Percentiles rank a stretch among this genome's conserved stretches.
phyloP scores from a whole-genome alignment of 2,329 filamentous ascomycete genomes.

The Trichoderma koningiopsis region DNA sequence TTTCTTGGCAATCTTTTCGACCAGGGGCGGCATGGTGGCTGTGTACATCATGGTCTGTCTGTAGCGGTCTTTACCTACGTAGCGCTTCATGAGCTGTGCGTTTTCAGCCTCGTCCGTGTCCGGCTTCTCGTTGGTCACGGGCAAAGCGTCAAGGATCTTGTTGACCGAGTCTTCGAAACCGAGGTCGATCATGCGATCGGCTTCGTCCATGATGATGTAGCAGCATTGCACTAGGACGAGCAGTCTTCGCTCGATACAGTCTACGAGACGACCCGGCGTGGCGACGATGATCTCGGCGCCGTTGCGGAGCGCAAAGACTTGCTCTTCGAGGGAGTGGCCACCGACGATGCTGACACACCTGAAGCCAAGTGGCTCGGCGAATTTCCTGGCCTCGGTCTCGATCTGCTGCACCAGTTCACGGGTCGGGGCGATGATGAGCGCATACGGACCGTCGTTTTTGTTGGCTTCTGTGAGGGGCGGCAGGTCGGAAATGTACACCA shows the following conservation, averaged over 20 bases:
- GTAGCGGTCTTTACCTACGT: slow-evolving; percentile 77
- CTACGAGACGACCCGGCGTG: slow-evolving; percentile 94
- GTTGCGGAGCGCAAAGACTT: slow-evolving; percentile 84
- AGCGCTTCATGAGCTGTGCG: slow-evolving; percentile 77
- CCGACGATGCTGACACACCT: slow-evolving; percentile 97
- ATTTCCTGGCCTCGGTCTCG: slow-evolving; percentile 89
- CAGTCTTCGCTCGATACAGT: slow-evolving; percentile 92
- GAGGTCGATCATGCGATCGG: slow-evolving; percentile 97
- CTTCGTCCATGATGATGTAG: slow-evolving; percentile 99
- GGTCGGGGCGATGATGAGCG: slow-evolving; percentile 94
- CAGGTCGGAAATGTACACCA: slow-evolving; percentile 92
- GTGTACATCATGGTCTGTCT: slow-evolving; percentile 99
- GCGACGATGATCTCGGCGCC: slow-evolving; percentile 98
- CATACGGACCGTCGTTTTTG: slow-evolving; percentile 94
- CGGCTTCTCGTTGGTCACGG: slow-evolving; percentile 91
- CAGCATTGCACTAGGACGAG: slow-evolving; percentile 94
- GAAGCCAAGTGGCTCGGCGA: slow-evolving; percentile 87
- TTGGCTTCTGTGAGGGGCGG: slow-evolving; percentile 81
- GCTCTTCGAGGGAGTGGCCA: slow-evolving; percentile 92
- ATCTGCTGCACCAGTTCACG: slow-evolving; percentile 98
- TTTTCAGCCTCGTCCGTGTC: slow-evolving; percentile 92
- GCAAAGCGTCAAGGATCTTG: slow-evolving; percentile 93
- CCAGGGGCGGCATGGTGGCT: slow-evolving; percentile 89
- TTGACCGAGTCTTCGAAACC: slow-evolving; percentile 98
- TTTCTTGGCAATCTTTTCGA: slow-evolving; percentile 95